Evolutionary conservation across 2,329 filamentous ascomycete species (phyloP).

Genomic region (Cladobotryum mycophilum): DNA sequence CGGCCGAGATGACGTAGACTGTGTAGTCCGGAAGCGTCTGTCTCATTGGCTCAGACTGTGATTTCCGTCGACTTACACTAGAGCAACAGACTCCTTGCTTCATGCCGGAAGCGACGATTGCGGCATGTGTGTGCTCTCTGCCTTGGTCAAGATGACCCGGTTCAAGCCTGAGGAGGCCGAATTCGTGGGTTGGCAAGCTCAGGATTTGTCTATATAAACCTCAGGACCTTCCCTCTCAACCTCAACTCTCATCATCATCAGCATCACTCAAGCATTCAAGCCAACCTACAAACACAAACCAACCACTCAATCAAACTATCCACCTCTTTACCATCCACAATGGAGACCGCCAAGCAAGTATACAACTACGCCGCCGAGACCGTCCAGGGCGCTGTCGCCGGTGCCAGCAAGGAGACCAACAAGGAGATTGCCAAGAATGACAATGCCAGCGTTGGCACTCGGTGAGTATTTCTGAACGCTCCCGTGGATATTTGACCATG

Average conservation of each 20-base stretch:
- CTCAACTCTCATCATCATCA: not conserved
- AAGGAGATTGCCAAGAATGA: slow-evolving; percentile 61
- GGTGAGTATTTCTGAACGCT: slow-evolving; percentile 32
- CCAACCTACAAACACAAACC: slow-evolving; percentile 11
- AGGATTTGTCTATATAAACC: slow-evolving; percentile 13
- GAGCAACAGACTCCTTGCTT: not conserved
- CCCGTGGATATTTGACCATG: not conserved
- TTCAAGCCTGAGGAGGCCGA: too few species aligned
- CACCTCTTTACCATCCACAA: slow-evolving; percentile 27
- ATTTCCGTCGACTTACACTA: not conserved
- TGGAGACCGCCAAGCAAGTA: slow-evolving; percentile 53
- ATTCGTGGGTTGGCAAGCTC: not conserved
- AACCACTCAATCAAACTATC: slow-evolving; percentile 13
- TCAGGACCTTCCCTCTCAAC: not conserved
- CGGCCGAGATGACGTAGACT: not conserved
- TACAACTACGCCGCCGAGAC: slow-evolving; percentile 65
- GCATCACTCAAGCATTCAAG: not conserved
- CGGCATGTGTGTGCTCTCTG: not conserved
- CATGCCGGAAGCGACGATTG: not conserved
- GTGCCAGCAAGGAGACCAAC: slow-evolving; percentile 63
- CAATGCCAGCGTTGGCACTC: slow-evolving; percentile 47
- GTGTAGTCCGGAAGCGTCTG: not conserved
- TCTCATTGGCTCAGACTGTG: not conserved
- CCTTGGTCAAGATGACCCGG: not conserved
- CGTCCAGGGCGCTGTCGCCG: slow-evolving; percentile 50